Conservation (phyloP, 768 basidiomycete genomes). For the Mycena indigotica region DNA sequence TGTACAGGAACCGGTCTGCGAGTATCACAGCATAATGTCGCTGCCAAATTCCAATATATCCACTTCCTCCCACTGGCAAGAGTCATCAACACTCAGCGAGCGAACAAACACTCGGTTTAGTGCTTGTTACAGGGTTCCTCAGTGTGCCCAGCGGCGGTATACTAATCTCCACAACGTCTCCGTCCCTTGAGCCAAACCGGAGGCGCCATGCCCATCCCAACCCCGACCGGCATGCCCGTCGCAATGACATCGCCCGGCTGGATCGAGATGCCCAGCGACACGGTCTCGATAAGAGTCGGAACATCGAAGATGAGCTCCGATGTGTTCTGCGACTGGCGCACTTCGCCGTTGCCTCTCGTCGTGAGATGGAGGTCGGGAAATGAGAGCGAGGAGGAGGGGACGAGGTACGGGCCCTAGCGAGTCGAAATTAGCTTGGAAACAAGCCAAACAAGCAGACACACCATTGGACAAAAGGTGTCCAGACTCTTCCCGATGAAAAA, state of each 20-base stretch:
- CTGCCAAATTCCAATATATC: too few species aligned
- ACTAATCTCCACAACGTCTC: conserved; percentile 22
- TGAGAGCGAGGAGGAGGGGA: conserved; percentile 21
- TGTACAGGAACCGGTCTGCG: too few species aligned
- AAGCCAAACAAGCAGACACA: neutral
- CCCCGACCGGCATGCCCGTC: conserved; percentile 23
- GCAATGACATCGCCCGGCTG: conserved; percentile 24
- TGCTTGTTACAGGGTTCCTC: conserved; percentile 18
- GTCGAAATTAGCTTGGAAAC: neutral
- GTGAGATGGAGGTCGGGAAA: conserved; percentile 20
- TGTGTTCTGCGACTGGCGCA: conserved; percentile 26
- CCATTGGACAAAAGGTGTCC: conserved; percentile 26
- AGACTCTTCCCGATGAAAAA: conserved; percentile 25
- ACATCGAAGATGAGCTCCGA: conserved; percentile 25
- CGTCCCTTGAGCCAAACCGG: conserved; percentile 22
- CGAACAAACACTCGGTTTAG: conserved; percentile 6
- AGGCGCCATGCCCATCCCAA: conserved; percentile 22
- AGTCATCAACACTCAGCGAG: neutral
- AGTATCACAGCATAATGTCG: too few species aligned
- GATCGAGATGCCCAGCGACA: conserved; percentile 22
- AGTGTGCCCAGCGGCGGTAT: conserved; percentile 21
- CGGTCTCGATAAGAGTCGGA: conserved; percentile 21
- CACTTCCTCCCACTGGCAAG: too few species aligned
- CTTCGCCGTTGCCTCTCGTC: conserved; percentile 20
- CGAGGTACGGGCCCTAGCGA: conserved; percentile 21